Evolutionary conservation across 2,329 filamentous ascomycete species (phyloP).

Genomic region (Chrysosporium keratinophilum): DNA sequence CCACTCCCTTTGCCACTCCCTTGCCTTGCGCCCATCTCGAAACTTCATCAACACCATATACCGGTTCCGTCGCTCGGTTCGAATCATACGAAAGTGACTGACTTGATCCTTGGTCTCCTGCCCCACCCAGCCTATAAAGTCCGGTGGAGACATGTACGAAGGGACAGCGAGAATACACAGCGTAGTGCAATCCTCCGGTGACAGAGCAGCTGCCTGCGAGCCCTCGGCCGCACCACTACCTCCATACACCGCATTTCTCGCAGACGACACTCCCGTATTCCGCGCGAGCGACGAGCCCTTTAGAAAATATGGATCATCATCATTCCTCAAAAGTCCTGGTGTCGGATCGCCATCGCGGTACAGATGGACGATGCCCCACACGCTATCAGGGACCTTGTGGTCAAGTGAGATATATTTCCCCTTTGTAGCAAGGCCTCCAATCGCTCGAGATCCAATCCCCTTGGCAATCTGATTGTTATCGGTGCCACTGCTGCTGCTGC

Average conservation of each 20-base stretch:
- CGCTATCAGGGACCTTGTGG: constrained; percentile 62
- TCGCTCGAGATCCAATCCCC: constrained; percentile 41
- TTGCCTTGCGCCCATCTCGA: constrained; percentile 60
- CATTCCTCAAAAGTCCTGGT: constrained; percentile 41
- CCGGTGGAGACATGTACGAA: constrained; percentile 80
- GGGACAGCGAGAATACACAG: constrained; percentile 91
- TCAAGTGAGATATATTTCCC: constrained; percentile 65
- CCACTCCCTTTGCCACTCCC: constrained; percentile 72
- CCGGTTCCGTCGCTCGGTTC: constrained; percentile 76
- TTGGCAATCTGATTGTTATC: constrained; percentile 37
- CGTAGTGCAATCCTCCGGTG: constrained; percentile 60
- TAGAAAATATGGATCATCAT: constrained; percentile 38
- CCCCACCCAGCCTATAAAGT: constrained; percentile 84
- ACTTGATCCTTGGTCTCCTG: constrained; percentile 77
- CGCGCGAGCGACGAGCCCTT: constrained; percentile 31
- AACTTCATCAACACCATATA: constrained; percentile 98
- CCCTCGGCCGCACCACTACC: constrained; percentile 12
- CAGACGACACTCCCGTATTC: constrained; percentile 16
- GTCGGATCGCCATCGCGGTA: constrained; percentile 78
- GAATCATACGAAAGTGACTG: constrained; percentile 87
- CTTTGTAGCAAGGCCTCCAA: constrained; percentile 66
- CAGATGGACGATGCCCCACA: constrained; percentile 88
- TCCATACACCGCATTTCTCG: constrained; percentile 15
- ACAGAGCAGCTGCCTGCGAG: constrained; percentile 12
- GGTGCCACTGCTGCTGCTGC: constrained; percentile 19